A percentile compares a stretch with the other conserved stretches of the same genome.
Evolutionary conservation across 2,329 filamentous ascomycete genomes (phyloP).

Genomic region (Exophiala spinifera): DNA sequence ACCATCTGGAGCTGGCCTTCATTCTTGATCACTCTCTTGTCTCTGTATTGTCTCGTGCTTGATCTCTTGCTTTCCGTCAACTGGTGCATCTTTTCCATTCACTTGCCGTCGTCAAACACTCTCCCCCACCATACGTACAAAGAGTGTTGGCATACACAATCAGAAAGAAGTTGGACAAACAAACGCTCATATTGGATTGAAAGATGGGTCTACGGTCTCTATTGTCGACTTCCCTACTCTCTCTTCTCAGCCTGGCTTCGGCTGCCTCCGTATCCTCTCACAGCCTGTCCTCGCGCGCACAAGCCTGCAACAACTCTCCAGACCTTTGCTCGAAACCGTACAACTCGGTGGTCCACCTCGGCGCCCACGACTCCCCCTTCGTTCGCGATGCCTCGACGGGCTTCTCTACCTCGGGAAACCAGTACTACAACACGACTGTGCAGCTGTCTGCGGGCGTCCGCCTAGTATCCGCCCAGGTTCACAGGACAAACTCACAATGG

Average conservation of each 20-base stretch:
- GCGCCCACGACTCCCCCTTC: conserved; percentile 72
- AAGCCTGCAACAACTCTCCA: conserved; percentile 78
- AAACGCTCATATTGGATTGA: not conserved
- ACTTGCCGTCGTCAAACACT: too few relatives aligned
- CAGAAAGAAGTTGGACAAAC: not conserved
- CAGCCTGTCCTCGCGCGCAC: conserved; percentile 17
- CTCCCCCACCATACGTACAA: not conserved
- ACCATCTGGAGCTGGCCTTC: not conserved
- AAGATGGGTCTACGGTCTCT: conserved; percentile 10
- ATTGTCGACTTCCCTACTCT: conserved; percentile 11
- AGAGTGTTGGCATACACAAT: not conserved
- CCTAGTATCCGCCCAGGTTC: conserved; percentile 69
- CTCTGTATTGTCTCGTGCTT: not conserved
- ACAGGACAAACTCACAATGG: conserved; percentile 58
- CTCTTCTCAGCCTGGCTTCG: conserved; percentile 13
- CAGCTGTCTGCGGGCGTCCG: conserved; percentile 70
- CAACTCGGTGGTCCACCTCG: conserved; percentile 73
- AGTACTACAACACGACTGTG: conserved; percentile 66
- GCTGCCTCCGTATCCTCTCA: conserved; percentile 5
- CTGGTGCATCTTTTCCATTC: too few relatives aligned
- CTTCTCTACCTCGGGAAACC: conserved; percentile 66
- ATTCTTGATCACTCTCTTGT: not conserved
- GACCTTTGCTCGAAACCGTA: conserved; percentile 68
- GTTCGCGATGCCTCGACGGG: conserved; percentile 61
- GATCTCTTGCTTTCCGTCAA: too few relatives aligned